A percentile compares a stretch with the other conserved stretches of the same genome.
Evolutionary conservation across 2,329 filamentous ascomycete genomes (phyloP).

Genomic region (Xylariaceae sp.): DNA sequence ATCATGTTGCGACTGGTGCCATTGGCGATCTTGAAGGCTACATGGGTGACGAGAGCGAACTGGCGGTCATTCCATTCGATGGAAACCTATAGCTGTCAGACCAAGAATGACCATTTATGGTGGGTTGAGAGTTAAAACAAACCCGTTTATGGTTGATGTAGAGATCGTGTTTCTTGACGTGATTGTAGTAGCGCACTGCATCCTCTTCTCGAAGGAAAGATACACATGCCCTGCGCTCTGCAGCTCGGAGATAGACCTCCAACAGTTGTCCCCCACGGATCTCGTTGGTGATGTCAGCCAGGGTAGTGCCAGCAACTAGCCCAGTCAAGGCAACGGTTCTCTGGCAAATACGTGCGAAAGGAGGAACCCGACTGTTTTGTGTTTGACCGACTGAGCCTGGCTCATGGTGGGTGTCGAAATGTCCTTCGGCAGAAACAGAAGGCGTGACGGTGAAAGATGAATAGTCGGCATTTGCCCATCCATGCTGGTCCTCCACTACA

Average conservation of each 20-base stretch:
- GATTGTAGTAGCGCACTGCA: conserved; percentile 61
- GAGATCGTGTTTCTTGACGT: conserved; percentile 61
- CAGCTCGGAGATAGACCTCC: conserved; percentile 59
- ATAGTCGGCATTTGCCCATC: conserved; percentile 19
- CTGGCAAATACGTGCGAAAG: conserved; percentile 36
- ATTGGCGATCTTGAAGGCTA: conserved; percentile 58
- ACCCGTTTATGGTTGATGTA: conserved; percentile 67
- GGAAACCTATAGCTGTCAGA: conserved; percentile 49
- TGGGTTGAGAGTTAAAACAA: conserved; percentile 27
- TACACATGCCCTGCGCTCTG: conserved; percentile 59
- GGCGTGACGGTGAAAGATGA: conserved; percentile 18
- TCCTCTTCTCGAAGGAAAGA: conserved; percentile 65
- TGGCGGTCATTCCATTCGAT: conserved; percentile 69
- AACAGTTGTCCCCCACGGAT: conserved; percentile 69
- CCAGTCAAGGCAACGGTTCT: conserved; percentile 62
- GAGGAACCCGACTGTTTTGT: conserved; percentile 17
- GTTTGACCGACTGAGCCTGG: conserved; percentile 8
- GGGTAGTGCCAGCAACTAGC: conserved; percentile 58
- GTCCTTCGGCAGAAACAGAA: conserved; percentile 19
- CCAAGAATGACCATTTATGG: too few species aligned
- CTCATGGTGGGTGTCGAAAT: conserved; percentile 13
- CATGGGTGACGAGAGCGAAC: conserved; percentile 59
- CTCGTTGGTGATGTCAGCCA: conserved; percentile 60
- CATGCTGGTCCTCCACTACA: conserved; percentile 13
- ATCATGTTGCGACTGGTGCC: conserved; percentile 74